phyloP scores from a whole-genome alignment of 208 protist genomes.

The Trypanosoma mega region DNA sequence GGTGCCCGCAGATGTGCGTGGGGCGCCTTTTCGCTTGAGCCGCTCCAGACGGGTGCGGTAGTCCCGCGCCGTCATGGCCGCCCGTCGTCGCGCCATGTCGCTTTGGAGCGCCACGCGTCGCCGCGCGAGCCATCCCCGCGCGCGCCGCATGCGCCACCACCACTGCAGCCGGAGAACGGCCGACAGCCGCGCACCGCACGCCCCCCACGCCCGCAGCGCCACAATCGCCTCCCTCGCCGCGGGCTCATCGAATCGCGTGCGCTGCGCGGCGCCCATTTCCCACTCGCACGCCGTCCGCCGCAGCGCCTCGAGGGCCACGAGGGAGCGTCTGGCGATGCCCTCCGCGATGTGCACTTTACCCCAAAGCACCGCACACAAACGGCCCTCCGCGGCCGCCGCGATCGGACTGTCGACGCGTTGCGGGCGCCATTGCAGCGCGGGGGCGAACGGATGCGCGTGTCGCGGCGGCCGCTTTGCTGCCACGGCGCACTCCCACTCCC shows the following conservation, averaged over 20 bases:
- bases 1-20: no score
- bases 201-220: constrained; percentile 21
- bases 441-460: constrained; percentile 11
- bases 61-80: constrained; percentile 21
- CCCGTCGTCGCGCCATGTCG: constrained; percentile 5
- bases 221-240: constrained; percentile 13
- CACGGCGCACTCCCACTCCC: constrained; percentile 23
- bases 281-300: constrained; percentile 19
- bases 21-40: constrained; percentile 13
- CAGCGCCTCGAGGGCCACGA: constrained; percentile 21
- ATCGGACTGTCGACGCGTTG: constrained; percentile 1
- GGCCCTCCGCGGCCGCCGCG: no score
- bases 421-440: constrained; percentile 6
- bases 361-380: no score
- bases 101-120: constrained; percentile 6
- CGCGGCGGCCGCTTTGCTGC: no score
- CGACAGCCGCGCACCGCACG: constrained; percentile 38
- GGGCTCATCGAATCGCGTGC: constrained; percentile 28
- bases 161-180: constrained; percentile 56
- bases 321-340: background rate
- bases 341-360: no score
- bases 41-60: constrained; percentile 7
- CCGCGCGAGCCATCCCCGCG: constrained; percentile 6
- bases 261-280: constrained; percentile 1
- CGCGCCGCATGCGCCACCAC: constrained; percentile 66